A percentile compares a stretch with the other conserved stretches of the same genome.
Evolutionary conservation across 345 rosid genomes (phyloP).

Genomic region (Adansonia digitata): DNA sequence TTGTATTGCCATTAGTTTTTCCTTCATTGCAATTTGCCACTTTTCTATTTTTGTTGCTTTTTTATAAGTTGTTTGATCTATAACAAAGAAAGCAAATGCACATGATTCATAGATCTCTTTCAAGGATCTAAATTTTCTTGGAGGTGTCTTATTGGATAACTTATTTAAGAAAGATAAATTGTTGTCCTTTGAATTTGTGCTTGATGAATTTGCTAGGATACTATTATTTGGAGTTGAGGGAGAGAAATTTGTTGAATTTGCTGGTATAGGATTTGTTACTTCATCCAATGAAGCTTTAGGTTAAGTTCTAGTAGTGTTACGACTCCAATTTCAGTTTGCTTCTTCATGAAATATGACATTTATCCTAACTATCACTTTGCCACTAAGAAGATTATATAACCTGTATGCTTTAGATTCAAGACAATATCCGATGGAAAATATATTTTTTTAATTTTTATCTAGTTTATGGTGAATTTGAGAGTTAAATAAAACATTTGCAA

Average conservation of each 20-base stretch:
- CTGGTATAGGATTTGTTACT: neutral
- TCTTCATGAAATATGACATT: neutral
- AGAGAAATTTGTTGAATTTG: no score
- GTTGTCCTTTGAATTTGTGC: no score
- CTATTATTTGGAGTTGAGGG: no score
- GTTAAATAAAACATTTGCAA: neutral
- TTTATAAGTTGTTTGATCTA: neutral
- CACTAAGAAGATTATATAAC: neutral
- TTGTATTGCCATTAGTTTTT: neutral
- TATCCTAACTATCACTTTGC: neutral
- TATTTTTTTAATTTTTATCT: neutral
- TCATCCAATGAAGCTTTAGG: neutral
- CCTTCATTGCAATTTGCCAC: neutral
- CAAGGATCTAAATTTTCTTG: no score
- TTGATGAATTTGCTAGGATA: no score
- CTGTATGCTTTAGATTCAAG: neutral
- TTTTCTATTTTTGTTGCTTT: neutral
- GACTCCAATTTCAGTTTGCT: neutral
- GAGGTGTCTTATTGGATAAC: no score
- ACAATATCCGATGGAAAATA: neutral
- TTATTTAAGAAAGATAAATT: no score
- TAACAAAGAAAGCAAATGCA: neutral
- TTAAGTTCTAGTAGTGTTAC: neutral
- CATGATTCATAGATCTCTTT: no score
- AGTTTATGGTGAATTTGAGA: neutral